A percentile compares a stretch with the other conserved stretches of the same genome.
Evolutionary conservation across 768 basidiomycete genomes (phyloP).

Genomic region (Tulasnella sp.): DNA sequence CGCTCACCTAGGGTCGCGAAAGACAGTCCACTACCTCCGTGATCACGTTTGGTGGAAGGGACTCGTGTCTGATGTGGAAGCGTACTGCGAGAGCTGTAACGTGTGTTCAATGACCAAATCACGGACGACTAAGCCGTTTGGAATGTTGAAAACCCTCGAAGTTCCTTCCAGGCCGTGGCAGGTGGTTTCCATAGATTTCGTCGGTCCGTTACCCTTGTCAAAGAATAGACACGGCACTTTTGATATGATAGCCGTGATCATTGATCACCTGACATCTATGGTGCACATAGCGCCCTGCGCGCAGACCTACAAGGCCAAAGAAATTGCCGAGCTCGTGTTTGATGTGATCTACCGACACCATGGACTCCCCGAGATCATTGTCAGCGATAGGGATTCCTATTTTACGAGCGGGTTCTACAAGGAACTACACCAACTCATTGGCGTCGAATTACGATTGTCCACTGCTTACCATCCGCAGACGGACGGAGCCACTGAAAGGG

Average conservation of each 20-base stretch:
- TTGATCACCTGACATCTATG: conserved; percentile 41
- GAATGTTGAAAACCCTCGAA: conserved; percentile 17
- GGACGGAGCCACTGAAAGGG: conserved; percentile 39
- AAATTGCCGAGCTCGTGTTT: conserved; percentile 39
- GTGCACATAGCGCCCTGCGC: conserved; percentile 40
- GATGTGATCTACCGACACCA: conserved; percentile 36
- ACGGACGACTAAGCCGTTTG: conserved; percentile 15
- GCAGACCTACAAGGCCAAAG: conserved; percentile 38
- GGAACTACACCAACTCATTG: conserved; percentile 31
- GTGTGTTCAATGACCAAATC: neutral
- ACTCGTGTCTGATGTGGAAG: neutral
- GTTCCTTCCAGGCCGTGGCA: conserved; percentile 27
- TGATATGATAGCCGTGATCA: conserved; percentile 44
- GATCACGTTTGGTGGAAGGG: conserved; percentile 28
- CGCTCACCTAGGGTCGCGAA: conserved; percentile 11
- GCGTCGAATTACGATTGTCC: conserved; percentile 37
- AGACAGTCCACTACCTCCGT: conserved; percentile 11
- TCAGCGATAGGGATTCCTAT: conserved; percentile 40
- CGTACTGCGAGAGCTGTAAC: conserved; percentile 1
- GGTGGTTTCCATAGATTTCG: conserved; percentile 28
- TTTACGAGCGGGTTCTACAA: conserved; percentile 41
- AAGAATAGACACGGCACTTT: conserved; percentile 38
- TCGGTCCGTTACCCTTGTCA: conserved; percentile 28
- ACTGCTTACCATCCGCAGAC: conserved; percentile 42
- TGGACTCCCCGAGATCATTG: conserved; percentile 40